Conservation (phyloP, 176 grass and related monocot genomes). For the Triticum dicoccoides region DNA sequence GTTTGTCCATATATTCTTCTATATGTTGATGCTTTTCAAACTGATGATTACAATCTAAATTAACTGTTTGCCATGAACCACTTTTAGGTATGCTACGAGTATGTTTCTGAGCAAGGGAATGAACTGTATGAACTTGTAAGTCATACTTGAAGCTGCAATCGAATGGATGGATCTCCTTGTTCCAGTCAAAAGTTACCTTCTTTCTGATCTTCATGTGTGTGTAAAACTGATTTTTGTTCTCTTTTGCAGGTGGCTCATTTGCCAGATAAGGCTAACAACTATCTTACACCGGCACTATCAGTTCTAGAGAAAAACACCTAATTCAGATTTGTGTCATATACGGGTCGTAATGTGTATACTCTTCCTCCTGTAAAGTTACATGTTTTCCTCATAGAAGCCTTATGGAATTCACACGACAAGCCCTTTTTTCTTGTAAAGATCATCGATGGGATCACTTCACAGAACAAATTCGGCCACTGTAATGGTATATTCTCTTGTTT, state of each 20-base stretch:
- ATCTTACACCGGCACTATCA: constrained; percentile 85
- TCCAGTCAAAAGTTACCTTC: neutral
- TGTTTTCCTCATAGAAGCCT: constrained; percentile 24
- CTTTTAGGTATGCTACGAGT: constrained; percentile 89
- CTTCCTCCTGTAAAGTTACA: constrained; percentile 39
- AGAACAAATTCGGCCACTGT: constrained; percentile 3
- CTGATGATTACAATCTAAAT: constrained; percentile 5
- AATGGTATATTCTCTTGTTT: constrained; percentile 12
- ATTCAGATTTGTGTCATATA: constrained; percentile 27
- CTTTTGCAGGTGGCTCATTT: constrained; percentile 85
- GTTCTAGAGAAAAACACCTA: constrained; percentile 98
- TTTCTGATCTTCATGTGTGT: constrained; percentile 15
- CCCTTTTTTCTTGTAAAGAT: constrained; percentile 36
- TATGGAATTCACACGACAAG: constrained; percentile 28
- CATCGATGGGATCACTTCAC: neutral
- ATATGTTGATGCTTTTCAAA: neutral
- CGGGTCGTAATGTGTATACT: constrained; percentile 36
- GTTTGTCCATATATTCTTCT: constrained; percentile 2
- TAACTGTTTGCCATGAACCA: neutral
- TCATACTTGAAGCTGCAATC: neutral
- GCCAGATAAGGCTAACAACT: constrained; percentile 99
- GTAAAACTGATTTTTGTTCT: neutral
- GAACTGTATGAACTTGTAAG: constrained; percentile 96
- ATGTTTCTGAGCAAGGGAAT: constrained; percentile 74
- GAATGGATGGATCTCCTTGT: neutral